phyloP scores from a whole-genome alignment of 768 basidiomycete species.

The Naganishia friedmannii region DNA sequence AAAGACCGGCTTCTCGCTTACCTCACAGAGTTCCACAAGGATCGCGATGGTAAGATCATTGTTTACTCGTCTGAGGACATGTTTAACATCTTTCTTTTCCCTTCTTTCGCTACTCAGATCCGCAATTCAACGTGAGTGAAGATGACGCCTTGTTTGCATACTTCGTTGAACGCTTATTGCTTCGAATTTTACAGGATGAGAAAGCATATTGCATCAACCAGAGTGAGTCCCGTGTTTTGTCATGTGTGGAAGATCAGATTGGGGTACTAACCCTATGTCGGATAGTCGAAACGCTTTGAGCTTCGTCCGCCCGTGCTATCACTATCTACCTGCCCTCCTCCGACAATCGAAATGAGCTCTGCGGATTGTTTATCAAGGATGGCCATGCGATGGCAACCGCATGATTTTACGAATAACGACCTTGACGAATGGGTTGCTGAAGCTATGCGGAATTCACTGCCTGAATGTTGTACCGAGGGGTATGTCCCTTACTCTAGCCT shows the following conservation, averaged over 20 bases:
- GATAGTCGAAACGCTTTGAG: constrained; percentile 2
- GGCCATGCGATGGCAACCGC: too few relatives aligned
- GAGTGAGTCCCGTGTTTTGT: constrained; percentile 51
- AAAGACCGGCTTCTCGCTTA: constrained; percentile 88
- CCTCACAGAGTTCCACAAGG: constrained; percentile 91
- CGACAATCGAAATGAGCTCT: too few relatives aligned
- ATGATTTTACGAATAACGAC: too few relatives aligned
- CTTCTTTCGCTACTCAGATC: background rate
- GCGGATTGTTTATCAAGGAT: too few relatives aligned
- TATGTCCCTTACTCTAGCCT: too few relatives aligned
- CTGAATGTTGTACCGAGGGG: too few relatives aligned
- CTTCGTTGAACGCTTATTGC: constrained; percentile 59
- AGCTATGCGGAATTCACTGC: too few relatives aligned
- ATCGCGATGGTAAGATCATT: constrained; percentile 71
- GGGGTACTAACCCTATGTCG: background rate
- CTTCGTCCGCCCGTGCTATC: too few relatives aligned
- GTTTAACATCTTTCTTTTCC: background rate
- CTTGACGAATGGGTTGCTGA: too few relatives aligned
- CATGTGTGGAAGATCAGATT: background rate
- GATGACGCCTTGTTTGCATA: constrained; percentile 71
- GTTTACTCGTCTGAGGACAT: background rate
- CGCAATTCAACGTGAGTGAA: constrained; percentile 47
- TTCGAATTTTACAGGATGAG: constrained; percentile 67
- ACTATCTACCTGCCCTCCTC: too few relatives aligned
- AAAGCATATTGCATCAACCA: constrained; percentile 94